phyloP scores from a whole-genome alignment of 2,329 filamentous ascomycete genomes.

The Venturia asperata region DNA sequence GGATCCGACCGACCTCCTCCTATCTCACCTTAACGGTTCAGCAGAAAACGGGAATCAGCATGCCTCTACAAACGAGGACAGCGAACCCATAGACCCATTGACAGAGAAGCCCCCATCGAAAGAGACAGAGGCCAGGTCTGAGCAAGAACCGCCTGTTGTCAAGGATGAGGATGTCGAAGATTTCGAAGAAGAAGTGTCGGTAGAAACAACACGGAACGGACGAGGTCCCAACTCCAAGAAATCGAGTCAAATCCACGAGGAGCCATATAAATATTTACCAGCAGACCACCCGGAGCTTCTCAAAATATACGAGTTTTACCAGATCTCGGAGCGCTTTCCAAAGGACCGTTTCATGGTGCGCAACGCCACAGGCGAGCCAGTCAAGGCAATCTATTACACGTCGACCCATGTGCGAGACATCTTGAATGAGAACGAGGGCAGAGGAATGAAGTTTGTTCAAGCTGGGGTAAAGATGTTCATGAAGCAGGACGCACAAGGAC shows the following conservation, averaged over 20 bases:
- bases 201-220: slow-evolving; percentile 6
- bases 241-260: slow-evolving; percentile 58
- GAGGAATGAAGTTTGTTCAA: slow-evolving; percentile 91
- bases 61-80: not conserved
- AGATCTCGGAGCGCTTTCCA: slow-evolving; percentile 76
- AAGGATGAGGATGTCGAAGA: slow-evolving; percentile 4
- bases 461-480: slow-evolving; percentile 98
- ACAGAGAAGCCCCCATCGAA: not conserved
- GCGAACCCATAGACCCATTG: not conserved
- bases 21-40: slow-evolving; percentile 9
- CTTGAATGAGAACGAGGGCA: slow-evolving; percentile 76
- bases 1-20: not conserved
- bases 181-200: not conserved
- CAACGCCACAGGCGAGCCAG: slow-evolving; percentile 78
- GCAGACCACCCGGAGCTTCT: slow-evolving; percentile 67
- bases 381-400: slow-evolving; percentile 96
- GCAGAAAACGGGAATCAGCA: not conserved
- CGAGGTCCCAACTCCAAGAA: slow-evolving; percentile 28
- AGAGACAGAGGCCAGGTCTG: not conserved
- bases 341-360: slow-evolving; percentile 91
- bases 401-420: slow-evolving; percentile 78
- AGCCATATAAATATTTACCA: slow-evolving; percentile 88
- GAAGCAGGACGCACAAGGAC: slow-evolving; percentile 86
- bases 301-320: slow-evolving; percentile 76
- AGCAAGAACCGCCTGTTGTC: not conserved